These are phyloP conservation scores for Melanogaster broomeanus DNA, from an alignment of 768 basidiomycete species.

Conservation along the genomic window DNA sequence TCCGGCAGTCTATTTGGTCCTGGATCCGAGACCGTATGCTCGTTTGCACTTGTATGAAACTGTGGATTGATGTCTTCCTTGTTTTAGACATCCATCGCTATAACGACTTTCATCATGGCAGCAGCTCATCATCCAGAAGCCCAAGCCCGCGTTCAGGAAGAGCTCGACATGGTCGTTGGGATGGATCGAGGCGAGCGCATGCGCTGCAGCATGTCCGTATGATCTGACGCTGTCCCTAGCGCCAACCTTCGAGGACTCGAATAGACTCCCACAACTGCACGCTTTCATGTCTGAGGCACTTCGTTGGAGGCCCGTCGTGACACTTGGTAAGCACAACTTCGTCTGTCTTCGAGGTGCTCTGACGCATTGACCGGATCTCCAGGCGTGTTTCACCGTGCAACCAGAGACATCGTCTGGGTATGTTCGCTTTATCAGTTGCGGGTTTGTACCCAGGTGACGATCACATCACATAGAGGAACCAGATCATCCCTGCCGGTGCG, in stretches of 20 bases:
- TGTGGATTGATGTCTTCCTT: neutral
- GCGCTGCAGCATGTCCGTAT: neutral
- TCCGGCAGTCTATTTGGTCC: conserved; percentile 63
- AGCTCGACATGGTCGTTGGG: conserved; percentile 54
- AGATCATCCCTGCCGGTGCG: conserved; percentile 24
- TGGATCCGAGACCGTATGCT: conserved; percentile 52
- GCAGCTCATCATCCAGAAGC: conserved; percentile 55
- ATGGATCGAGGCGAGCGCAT: conserved; percentile 26
- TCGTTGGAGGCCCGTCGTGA: conserved; percentile 39
- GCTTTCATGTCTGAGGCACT: conserved; percentile 39
- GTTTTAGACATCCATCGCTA: conserved; percentile 46
- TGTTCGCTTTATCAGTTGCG: neutral
- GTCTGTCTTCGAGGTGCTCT: no score
- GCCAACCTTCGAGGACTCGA: conserved; percentile 37
- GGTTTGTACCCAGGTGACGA: neutral
- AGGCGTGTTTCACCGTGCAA: conserved; percentile 61
- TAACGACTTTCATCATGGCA: conserved; percentile 50
- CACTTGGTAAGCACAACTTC: conserved; percentile 22
- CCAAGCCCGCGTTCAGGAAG: conserved; percentile 49
- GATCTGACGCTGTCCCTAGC: conserved; percentile 18
- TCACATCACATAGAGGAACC: conserved; percentile 13
- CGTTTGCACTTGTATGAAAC: neutral
- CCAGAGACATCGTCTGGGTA: conserved; percentile 65
- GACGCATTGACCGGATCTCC: neutral
- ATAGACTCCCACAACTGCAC: conserved; percentile 34